phyloP scores from a whole-genome alignment of 352 stramenopile genomes.

The Globisporangium viniferum region DNA sequence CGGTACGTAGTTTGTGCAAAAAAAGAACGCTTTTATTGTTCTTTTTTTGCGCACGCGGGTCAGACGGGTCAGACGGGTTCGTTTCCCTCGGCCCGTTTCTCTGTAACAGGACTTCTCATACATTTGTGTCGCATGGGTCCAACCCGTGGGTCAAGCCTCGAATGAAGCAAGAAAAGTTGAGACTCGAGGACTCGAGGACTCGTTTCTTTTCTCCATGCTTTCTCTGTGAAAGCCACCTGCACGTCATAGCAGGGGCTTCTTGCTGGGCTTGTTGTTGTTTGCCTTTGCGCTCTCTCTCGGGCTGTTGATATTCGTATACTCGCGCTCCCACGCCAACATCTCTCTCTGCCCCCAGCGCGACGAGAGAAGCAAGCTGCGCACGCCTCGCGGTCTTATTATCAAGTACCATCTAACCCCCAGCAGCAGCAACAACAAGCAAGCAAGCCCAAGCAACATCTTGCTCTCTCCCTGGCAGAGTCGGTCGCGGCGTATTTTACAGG shows the following conservation, averaged over 20 bases:
- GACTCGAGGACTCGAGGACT: background rate
- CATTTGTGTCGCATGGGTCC: background rate
- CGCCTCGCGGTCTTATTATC: background rate
- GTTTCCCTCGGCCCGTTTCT: background rate
- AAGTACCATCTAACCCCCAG: background rate
- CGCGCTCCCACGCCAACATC: slow-evolving; percentile 11
- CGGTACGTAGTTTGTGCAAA: background rate
- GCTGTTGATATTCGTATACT: slow-evolving; percentile 7
- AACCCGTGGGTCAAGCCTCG: background rate
- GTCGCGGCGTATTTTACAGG: background rate
- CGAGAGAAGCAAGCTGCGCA: slow-evolving; percentile 2
- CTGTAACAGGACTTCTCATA: background rate
- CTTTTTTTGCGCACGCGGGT: background rate
- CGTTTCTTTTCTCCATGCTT: slow-evolving; percentile 1
- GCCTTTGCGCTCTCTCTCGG: background rate
- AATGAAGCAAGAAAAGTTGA: background rate
- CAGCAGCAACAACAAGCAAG: background rate
- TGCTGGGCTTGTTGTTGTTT: background rate
- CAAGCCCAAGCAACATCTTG: background rate
- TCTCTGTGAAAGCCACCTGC: background rate
- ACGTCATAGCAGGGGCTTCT: background rate
- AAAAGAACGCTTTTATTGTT: background rate
- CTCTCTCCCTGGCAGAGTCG: background rate
- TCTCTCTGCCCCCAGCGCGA: slow-evolving; percentile 4
- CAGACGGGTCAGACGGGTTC: background rate